Evolutionary conservation across 495 filamentous ascomycete genomes (phyloP), one percentile per base, ranked within the genome.

Genomic region (Tuber umbilicatum): DNA sequence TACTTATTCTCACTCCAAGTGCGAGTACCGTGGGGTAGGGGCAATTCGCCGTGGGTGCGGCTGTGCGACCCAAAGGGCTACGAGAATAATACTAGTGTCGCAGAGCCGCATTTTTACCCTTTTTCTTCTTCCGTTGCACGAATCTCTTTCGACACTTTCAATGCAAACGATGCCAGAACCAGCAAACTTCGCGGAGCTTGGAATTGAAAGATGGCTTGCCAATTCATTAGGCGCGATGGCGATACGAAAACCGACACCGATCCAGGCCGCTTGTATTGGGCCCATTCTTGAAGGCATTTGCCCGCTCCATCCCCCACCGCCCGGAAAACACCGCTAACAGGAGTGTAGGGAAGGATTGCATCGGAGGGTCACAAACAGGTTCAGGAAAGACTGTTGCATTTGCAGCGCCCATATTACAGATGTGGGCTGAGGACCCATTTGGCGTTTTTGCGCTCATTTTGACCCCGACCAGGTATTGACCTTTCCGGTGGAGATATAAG

Each of bases 311-410:
- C 17, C 14, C 45, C 38, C 40, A 21, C 21, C 14, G 27, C 27
- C 21, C 2, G 7, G 5, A 12, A 21, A 69, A 12, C 23, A 69
- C 50, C 39, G 6, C 77, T 80, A 73, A 76, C 41, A 41, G 6
- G 38, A 17, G 35, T 47, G 5, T 47, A 79, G 80, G 79, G 5
- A 87, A 91, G 76, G 93, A 98, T 84, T 97, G 94, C 78, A 97
- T 99, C 78, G 95, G 96, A 78, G 93, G 93, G 27, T 97, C 93
- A 79, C 87, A 92, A 73, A 99, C 95, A 5, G 95, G 95, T 85
- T 97, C 94, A n/a, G 95, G 95, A 82, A 99, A 99, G 86, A 99
- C 95, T n/a, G 89, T 97, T 64, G 94, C 95, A 45, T 99, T 99
- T 84, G 90, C 94, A 19, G 93, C 92, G 14, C 95, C 95, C 23